Evolutionary conservation across 345 rosid genomes (phyloP).

Genomic region (Camelina laxa): DNA sequence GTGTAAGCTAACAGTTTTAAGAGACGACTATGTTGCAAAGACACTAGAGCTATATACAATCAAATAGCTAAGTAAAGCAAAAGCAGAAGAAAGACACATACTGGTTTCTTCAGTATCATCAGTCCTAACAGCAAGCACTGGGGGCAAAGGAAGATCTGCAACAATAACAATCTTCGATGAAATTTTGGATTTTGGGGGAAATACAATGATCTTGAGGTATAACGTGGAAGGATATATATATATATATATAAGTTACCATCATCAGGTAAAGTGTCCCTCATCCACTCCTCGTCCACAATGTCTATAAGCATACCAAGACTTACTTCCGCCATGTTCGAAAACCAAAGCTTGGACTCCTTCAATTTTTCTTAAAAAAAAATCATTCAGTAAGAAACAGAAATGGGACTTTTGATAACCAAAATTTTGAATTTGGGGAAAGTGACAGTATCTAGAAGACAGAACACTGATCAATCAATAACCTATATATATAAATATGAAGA

Average conservation of each 20-base stretch:
- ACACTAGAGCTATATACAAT: neutral
- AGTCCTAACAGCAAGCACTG: constrained; percentile 66
- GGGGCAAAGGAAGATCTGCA: constrained; percentile 87
- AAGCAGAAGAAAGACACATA: constrained; percentile 42
- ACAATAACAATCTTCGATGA: constrained; percentile 17
- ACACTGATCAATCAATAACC: neutral
- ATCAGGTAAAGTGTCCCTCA: constrained; percentile 88
- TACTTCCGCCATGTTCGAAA: constrained; percentile 62
- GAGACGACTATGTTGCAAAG: neutral
- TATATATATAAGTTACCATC: constrained; percentile 63
- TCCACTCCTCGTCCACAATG: constrained; percentile 94
- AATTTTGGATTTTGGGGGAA: neutral
- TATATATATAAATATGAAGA: neutral
- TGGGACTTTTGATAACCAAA: neutral
- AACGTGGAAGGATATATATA: neutral
- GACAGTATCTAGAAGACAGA: neutral
- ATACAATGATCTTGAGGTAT: neutral
- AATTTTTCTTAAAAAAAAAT: constrained; percentile 1
- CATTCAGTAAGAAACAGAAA: neutral
- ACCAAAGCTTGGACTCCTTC: constrained; percentile 24
- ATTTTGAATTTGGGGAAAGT: neutral
- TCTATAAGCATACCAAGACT: constrained; percentile 85
- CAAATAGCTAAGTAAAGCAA: neutral
- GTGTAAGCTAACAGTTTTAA: neutral
- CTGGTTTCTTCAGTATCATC: constrained; percentile 95